These are phyloP conservation scores for Dactylellina drechsleri DNA, from an alignment of 2,329 filamentous ascomycete species.

Conservation along the genomic window DNA sequence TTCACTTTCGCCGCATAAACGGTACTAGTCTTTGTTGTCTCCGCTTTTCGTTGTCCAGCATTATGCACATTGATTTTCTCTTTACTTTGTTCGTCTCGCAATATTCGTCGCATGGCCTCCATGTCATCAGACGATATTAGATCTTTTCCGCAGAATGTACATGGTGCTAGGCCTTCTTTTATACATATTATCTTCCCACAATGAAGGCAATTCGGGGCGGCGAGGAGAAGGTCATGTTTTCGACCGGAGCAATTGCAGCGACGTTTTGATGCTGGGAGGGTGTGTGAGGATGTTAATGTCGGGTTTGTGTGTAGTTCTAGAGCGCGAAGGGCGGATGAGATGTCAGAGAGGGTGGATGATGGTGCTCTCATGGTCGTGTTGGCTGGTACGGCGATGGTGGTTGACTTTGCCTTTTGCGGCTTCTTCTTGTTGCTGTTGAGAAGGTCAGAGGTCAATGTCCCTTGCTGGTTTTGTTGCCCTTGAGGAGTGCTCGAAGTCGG, in stretches of 20 bases:
- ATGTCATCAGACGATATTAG: slow-evolving; percentile 78
- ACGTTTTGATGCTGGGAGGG: slow-evolving; percentile 64
- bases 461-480: slow-evolving; percentile 67
- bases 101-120: slow-evolving; percentile 82
- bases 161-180: slow-evolving; percentile 91
- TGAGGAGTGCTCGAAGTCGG: slow-evolving; percentile 60
- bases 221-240: slow-evolving; percentile 85
- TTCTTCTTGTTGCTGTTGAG: slow-evolving; percentile 72
- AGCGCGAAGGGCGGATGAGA: slow-evolving; percentile 83
- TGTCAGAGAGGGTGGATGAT: slow-evolving; percentile 75
- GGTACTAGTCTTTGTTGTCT: slow-evolving; percentile 64
- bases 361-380: slow-evolving; percentile 84
- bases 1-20: slow-evolving; percentile 55
- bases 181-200: slow-evolving; percentile 97
- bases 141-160: slow-evolving; percentile 84
- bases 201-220: slow-evolving; percentile 88
- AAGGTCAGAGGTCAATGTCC: slow-evolving; percentile 82
- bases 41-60: slow-evolving; percentile 70
- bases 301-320: slow-evolving; percentile 95
- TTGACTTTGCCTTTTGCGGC: slow-evolving; percentile 67
- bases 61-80: slow-evolving; percentile 88
- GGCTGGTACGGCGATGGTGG: slow-evolving; percentile 69
- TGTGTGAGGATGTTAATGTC: slow-evolving; percentile 65
- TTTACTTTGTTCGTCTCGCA: slow-evolving; percentile 84
- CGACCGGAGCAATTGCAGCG: slow-evolving; percentile 89